phyloP scores from a whole-genome alignment of 257 asterid species.

The Forsythia viridissima region DNA sequence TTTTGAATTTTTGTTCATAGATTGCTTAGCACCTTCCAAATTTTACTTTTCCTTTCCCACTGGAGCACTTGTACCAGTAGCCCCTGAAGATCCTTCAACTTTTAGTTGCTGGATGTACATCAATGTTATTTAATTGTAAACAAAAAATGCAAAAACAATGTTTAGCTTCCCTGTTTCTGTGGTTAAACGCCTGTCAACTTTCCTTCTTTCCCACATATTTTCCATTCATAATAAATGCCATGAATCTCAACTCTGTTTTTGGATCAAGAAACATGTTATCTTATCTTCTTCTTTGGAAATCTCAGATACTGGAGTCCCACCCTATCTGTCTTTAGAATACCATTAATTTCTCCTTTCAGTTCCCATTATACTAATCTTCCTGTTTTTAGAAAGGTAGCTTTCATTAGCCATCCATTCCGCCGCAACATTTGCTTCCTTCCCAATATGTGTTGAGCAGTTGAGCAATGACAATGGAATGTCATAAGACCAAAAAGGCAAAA shows the following conservation, averaged over 20 bases:
- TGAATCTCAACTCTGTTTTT: not conserved
- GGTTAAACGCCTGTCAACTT: not conserved
- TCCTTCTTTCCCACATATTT: not conserved
- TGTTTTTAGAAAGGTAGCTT: not conserved
- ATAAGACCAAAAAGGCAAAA: slow-evolving; percentile 21
- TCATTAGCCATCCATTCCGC: not conserved
- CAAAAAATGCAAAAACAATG: not conserved
- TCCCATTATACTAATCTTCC: not conserved
- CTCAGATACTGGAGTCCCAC: not conserved
- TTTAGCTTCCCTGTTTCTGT: not conserved
- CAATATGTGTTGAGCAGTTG: not conserved
- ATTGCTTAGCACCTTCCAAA: not conserved
- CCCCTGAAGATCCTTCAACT: not conserved
- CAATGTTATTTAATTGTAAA: too few relatives aligned
- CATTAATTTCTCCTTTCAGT: not conserved
- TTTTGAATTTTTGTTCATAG: not conserved
- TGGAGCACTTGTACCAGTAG: not conserved
- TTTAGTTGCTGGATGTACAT: not conserved
- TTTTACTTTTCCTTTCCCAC: not conserved
- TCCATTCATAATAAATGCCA: not conserved
- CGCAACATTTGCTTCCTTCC: not conserved
- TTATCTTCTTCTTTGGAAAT: not conserved
- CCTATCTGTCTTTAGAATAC: not conserved
- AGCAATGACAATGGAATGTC: slow-evolving; percentile 38
- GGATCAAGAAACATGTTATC: not conserved